phyloP scores from a whole-genome alignment of 1,284 basidiomycete species.

The Porphyrellus sp. region DNA sequence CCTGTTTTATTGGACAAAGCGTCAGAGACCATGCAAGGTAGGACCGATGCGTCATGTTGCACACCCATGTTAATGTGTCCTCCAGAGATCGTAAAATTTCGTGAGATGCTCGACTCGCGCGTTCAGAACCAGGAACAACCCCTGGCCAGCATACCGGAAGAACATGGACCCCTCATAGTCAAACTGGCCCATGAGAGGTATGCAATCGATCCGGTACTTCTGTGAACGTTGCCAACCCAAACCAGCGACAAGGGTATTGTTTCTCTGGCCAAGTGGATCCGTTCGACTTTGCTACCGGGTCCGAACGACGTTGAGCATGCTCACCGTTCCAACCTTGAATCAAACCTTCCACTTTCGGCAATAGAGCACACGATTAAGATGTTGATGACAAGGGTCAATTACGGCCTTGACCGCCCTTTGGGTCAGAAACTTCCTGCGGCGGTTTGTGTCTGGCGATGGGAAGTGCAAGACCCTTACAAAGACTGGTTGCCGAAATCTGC shows the following conservation, averaged over 20 bases:
- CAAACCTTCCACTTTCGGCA: constrained; percentile 44
- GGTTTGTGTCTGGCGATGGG: constrained; percentile 86
- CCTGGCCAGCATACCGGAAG: constrained; percentile 57
- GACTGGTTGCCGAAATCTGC: constrained; percentile 71
- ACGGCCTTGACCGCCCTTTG: constrained; percentile 58
- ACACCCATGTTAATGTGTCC: neutral
- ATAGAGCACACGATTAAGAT: constrained; percentile 63
- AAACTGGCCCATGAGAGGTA: constrained; percentile 82
- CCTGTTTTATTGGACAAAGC: constrained; percentile 68
- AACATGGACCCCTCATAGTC: constrained; percentile 70
- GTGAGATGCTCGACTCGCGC: constrained; percentile 59
- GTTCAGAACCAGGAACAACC: constrained; percentile 45
- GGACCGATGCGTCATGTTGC: constrained; percentile 21
- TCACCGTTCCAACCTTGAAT: constrained; percentile 23
- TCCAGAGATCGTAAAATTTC: constrained; percentile 66
- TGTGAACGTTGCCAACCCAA: constrained; percentile 9
- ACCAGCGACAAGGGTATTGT: constrained; percentile 65
- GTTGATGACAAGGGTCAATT: constrained; percentile 65
- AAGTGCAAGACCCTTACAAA: constrained; percentile 57
- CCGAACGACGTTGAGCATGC: constrained; percentile 53
- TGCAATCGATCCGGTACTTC: constrained; percentile 14
- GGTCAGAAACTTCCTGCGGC: constrained; percentile 54
- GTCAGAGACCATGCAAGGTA: constrained; percentile 80
- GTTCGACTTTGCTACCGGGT: constrained; percentile 56
- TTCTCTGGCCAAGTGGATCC: constrained; percentile 62